Evolutionary conservation across 352 stramenopile species (phyloP).

Genomic region (Phytophthora ramorum): DNA sequence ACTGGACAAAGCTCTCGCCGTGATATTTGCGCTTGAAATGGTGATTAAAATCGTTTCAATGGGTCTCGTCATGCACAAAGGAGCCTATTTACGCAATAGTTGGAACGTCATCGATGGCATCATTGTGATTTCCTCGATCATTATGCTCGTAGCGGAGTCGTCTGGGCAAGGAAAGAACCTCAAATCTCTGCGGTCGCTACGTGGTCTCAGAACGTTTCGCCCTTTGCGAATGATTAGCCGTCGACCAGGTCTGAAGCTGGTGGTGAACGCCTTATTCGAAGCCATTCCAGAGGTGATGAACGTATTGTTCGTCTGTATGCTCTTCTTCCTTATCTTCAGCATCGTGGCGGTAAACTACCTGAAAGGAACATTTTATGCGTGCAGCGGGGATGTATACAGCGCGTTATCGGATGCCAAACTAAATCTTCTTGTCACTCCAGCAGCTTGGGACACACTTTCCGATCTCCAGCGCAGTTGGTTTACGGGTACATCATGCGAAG

Average conservation of each 20-base stretch:
- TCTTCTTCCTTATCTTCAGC: constrained; percentile 97
- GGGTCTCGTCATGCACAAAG: constrained; percentile 72
- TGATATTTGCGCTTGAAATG: constrained; percentile 91
- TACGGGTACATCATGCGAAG: constrained; percentile 41
- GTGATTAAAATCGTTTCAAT: constrained; percentile 89
- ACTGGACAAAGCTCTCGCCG: constrained; percentile 78
- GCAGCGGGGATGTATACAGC: constrained; percentile 69
- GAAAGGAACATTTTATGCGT: constrained; percentile 91
- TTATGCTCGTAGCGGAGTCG: constrained; percentile 69
- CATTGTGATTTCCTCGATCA: constrained; percentile 87
- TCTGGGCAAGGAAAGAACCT: constrained; percentile 49
- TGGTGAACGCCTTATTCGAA: constrained; percentile 92
- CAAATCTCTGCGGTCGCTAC: constrained; percentile 84
- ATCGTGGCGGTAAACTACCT: constrained; percentile 95
- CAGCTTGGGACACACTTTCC: constrained; percentile 42
- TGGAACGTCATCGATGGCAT: constrained; percentile 93
- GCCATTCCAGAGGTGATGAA: constrained; percentile 92
- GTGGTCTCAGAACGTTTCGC: constrained; percentile 87
- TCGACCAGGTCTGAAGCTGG: constrained; percentile 85
- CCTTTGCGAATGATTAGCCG: constrained; percentile 93
- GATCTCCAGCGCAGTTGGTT: constrained; percentile 60
- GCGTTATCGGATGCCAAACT: constrained; percentile 45
- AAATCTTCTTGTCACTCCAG: constrained; percentile 54
- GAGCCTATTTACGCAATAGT: constrained; percentile 78
- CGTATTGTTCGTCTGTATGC: constrained; percentile 89